Evolutionary conservation across 2,329 filamentous ascomycete species (phyloP), one percentile per base, ranked within the genome.

Genomic region (Monosporascus cannonballus): DNA sequence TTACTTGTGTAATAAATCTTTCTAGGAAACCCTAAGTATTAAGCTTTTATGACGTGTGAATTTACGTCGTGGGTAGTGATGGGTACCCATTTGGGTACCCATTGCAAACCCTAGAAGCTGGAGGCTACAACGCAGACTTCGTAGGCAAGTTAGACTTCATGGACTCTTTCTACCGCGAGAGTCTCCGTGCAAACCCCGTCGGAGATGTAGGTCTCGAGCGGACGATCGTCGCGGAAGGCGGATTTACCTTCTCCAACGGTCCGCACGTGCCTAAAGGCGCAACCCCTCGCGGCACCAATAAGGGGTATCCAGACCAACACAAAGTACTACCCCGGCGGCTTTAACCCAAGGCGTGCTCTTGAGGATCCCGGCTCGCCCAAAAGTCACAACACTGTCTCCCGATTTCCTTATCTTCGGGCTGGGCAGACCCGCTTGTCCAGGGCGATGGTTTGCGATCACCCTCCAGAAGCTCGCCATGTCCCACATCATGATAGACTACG

Each of bases 161-260:
- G 49, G 59, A 61, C 48, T 58, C 57, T 17, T 45, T 56, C n/a
- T 54, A 60, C 46, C 51, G 59, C 42, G 59, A 61, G 42, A 56
- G 53, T 25, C 44, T 61, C 14, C 59, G 58, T 39, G 36, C 51
- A 18, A 51, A 58, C 41, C 52, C 55, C 14, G 54, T 59, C 15
- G 54, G 54, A 42, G 59, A 58, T 34, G 51, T 53, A 39, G 57
- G 59, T 37, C 52, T 62, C 27, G 50, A 56, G 44, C 55, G 57
- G 15, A 53, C 50, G 27, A 53, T 62, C 34, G 52, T 54, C 25
- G 48, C 47, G 11, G 53, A 55, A 3, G 53, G 49, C 15, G 59
- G 59, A 25, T 49, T 61, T 52, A 56, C 52, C 9, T 58, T 57
- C 36, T 53, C 54, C 5, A 54, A 58, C 39, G 59, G 57, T 14